Evolutionary conservation across 495 filamentous ascomycete genomes (phyloP).

Genomic region (Daldinia bambusicola): DNA sequence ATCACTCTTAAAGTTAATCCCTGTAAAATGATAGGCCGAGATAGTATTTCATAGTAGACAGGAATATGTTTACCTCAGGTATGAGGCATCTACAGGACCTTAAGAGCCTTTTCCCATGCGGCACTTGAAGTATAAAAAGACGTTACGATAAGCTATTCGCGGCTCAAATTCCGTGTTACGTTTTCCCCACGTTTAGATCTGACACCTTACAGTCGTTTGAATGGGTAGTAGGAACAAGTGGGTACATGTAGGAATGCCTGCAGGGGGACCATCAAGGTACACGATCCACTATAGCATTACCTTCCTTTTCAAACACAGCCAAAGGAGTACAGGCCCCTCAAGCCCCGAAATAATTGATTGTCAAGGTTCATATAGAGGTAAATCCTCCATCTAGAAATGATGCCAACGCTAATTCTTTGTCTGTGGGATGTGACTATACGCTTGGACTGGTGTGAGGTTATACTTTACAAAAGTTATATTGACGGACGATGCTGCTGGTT

Average conservation of each 20-base stretch:
- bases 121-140: background rate
- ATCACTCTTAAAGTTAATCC: no score
- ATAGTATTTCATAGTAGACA: no score
- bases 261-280: conserved; percentile 17
- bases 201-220: background rate
- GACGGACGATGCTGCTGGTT: background rate
- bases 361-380: background rate
- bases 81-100: no score
- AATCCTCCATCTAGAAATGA: background rate
- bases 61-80: no score
- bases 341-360: background rate
- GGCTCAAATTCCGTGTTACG: background rate
- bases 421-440: background rate
- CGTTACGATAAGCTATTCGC: background rate
- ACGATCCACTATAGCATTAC: background rate
- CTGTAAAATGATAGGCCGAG: no score
- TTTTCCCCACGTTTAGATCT: conserved; percentile 25
- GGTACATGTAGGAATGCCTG: background rate
- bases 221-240: background rate
- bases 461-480: background rate
- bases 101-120: no score
- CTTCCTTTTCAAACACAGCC: background rate
- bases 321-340: background rate
- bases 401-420: background rate
- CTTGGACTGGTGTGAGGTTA: background rate